Evolutionary conservation across 1,284 basidiomycete genomes (phyloP), one percentile per base, ranked within the genome.

Genomic region (Inonotus hispidus): DNA sequence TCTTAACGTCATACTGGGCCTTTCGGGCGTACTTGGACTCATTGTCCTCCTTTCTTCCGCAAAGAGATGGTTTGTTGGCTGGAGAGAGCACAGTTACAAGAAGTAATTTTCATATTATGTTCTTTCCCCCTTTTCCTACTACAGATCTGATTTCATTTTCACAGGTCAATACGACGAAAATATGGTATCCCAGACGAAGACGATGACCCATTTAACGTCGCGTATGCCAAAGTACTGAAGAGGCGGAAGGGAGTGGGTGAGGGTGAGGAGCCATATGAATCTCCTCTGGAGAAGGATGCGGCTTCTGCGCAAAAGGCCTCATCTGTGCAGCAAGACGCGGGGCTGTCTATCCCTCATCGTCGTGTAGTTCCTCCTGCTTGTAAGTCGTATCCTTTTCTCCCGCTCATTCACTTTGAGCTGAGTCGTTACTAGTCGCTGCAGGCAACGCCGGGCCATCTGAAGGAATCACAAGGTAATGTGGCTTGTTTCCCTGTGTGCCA

Each of bases 121-220:
- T 21, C 13, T 13, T 3, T 49, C 58, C 41, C 32, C 53, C 60
- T 62, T 65, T 53, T 13, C 68, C 64, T 7, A 66, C 59, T 53
- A 60, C 64, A 29, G 41, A 55, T 53, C 43, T 61, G 53, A 50
- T 58, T 21, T 41, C 6, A 27, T 56, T 27, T 27, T 10, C 37
- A 8, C 56, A 84, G 82, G 64, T 74, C 81, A 62, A 80, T 82
- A 74, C 82, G 90, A 62, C 77, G 90, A 67, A 79, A 82, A 73
- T 82, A 90, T 68, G 90, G 90, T 52, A 92, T 92, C 62, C 89
- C 90, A 19, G 90, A 92, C 75, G 78, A 77, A 60, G 90, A 92
- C 74, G 78, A 83, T 65, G 79, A 90, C 41, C 87, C 90, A 8
- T 92, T 92, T 77, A 87, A 87, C 70, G 85, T 92, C 61, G 90